Evolutionary conservation across 192 early-diverging fungal species (phyloP).

Genomic region (Gonapodya prolifera): DNA sequence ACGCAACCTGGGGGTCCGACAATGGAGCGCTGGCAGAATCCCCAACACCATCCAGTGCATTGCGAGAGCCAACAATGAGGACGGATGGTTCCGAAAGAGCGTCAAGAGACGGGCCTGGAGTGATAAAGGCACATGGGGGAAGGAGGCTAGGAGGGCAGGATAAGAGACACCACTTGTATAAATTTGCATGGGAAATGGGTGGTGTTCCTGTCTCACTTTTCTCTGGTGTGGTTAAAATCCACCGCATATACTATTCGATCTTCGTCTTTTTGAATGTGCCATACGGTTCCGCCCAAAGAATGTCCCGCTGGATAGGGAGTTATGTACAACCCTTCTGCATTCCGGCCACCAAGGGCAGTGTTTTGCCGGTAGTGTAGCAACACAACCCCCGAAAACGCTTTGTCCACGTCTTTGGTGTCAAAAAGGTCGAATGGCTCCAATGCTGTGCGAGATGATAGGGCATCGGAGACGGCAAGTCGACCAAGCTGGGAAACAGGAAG

Average conservation of each 20-base stretch:
- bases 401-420: conserved; percentile 63
- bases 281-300: conserved; percentile 89
- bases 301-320: conserved; percentile 89
- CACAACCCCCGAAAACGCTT: conserved; percentile 70
- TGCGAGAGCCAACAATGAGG: conserved; percentile 85
- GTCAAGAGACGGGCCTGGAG: conserved; percentile 46
- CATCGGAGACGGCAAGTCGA: conserved; percentile 66
- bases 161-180: background rate
- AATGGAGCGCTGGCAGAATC: conserved; percentile 7
- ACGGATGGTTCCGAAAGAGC: conserved; percentile 69
- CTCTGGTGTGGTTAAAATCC: conserved; percentile 88
- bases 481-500: conserved; percentile 90
- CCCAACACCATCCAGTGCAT: conserved; percentile 33
- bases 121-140: background rate
- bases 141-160: background rate
- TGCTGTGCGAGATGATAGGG: conserved; percentile 51
- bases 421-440: conserved; percentile 65
- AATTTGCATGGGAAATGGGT: background rate
- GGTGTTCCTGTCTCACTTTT: conserved; percentile 41
- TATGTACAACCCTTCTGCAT: conserved; percentile 71
- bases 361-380: conserved; percentile 82
- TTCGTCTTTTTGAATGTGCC: conserved; percentile 90
- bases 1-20: conserved; percentile 28
- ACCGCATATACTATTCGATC: conserved; percentile 92
- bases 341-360: conserved; percentile 50